phyloP scores from a whole-genome alignment of 768 basidiomycete species.

The Tubosaeta sp. region DNA sequence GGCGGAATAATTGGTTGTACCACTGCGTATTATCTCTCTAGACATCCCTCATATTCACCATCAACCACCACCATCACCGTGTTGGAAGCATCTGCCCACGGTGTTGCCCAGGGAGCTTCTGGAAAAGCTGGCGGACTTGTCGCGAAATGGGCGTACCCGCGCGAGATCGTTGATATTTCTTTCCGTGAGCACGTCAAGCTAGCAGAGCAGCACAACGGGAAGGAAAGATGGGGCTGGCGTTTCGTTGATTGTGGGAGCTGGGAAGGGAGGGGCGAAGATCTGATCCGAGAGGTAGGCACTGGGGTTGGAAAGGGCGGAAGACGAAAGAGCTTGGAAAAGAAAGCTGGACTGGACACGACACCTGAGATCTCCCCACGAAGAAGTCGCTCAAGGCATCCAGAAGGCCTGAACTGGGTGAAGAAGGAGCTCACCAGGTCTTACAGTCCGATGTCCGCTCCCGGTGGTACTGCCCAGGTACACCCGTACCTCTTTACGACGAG shows the following conservation, averaged over 20 bases:
- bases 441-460: constrained; percentile 47
- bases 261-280: constrained; percentile 55
- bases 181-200: constrained; percentile 65
- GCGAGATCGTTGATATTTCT: constrained; percentile 64
- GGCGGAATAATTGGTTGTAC: constrained; percentile 86
- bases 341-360: constrained; percentile 37
- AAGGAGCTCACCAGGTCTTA: constrained; percentile 59
- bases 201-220: constrained; percentile 64
- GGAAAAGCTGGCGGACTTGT: constrained; percentile 85
- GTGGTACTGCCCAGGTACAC: constrained; percentile 71
- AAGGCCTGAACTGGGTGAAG: constrained; percentile 51
- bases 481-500: constrained; percentile 69
- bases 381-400: constrained; percentile 39
- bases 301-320: constrained; percentile 29
- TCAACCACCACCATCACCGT: constrained; percentile 49
- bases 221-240: constrained; percentile 79
- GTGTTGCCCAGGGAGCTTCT: constrained; percentile 73
- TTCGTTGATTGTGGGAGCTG: constrained; percentile 69
- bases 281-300: constrained; percentile 11
- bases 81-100: constrained; percentile 64
- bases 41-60: constrained; percentile 45
- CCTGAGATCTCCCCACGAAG: constrained; percentile 9
- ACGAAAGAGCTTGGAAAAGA: constrained; percentile 54
- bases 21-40: constrained; percentile 75
- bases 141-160: constrained; percentile 81